Evolutionary conservation across 2,329 filamentous ascomycete genomes (phyloP).

Genomic region (Ophiocordyceps camponoti-leonardi): DNA sequence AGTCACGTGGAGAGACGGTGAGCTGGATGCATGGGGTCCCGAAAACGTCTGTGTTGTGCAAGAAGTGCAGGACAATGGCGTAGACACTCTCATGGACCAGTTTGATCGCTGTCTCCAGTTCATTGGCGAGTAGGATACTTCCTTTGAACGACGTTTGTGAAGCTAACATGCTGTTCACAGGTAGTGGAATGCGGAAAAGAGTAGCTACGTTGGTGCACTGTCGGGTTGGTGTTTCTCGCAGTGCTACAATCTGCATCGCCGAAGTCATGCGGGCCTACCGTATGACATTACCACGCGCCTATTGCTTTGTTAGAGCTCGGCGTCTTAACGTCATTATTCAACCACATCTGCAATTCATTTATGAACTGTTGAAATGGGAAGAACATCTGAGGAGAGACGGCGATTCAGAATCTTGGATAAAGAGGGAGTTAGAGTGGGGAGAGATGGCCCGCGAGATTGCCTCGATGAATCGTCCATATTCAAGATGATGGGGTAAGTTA

Average conservation of each 20-base stretch:
- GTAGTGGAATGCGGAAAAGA: conserved; percentile 57
- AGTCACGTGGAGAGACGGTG: conserved; percentile 59
- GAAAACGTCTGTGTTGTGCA: conserved; percentile 71
- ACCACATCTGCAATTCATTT: conserved; percentile 84
- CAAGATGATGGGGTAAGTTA: conserved; percentile 28
- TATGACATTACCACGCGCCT: conserved; percentile 78
- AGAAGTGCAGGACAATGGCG: conserved; percentile 88
- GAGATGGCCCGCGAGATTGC: conserved; percentile 82
- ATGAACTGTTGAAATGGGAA: conserved; percentile 94
- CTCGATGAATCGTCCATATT: conserved; percentile 89
- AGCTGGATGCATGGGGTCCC: conserved; percentile 53
- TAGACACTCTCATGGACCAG: conserved; percentile 75
- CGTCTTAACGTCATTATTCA: conserved; percentile 96
- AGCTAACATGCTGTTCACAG: conserved; percentile 24
- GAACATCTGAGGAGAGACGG: conserved; percentile 47
- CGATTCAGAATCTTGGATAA: conserved; percentile 26
- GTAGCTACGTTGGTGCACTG: conserved; percentile 90
- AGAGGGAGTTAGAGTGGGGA: conserved; percentile 79
- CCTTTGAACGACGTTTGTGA: too few species aligned
- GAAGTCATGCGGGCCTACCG: conserved; percentile 78
- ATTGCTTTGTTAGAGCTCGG: conserved; percentile 87
- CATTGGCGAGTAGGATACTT: conserved; percentile 44
- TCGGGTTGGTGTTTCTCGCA: conserved; percentile 85
- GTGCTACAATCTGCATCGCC: conserved; percentile 96
- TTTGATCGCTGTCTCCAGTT: conserved; percentile 79